Evolutionary conservation across 768 basidiomycete genomes (phyloP), one percentile per base, ranked within the genome.

Genomic region (Mycena haematopus): DNA sequence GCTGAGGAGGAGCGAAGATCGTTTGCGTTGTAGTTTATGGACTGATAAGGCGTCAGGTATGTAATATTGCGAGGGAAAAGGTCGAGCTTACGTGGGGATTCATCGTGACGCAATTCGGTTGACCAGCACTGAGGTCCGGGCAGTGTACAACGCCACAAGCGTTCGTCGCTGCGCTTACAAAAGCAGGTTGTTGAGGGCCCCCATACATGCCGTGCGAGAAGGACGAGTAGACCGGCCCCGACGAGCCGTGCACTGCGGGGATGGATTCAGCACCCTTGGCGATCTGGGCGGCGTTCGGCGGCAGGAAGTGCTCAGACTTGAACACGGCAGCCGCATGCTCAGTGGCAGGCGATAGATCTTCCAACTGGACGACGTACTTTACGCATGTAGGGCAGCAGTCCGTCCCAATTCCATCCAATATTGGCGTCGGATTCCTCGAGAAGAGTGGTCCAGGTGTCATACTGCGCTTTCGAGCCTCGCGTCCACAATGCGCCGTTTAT

Each of bases 81-180:
- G 27, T 27, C 15, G 6, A 10, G 65, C 77, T 45, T 60, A 84
- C 84, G 19, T 80, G 69, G 4, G 85, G 86, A 9, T 80, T 82
- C 65, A 84, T 79, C 0, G 84, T 79, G 10, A 86, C 85, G 56
- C 81, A 81, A 62, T 85, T 84, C 1, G 83, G 81, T 13, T 76
- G 76, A 1, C 85, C 84, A 29, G 84, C 84, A 66, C 85, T 86
- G 42, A 84, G n/a, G n/a, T n/a, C n/a, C n/a, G n/a, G n/a, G n/a
- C n/a, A n/a, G 52, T 78, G 81, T 6, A 69, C 75, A 56, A 85
- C 82, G 2, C 82, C 83, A 9, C 81, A 63, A 29, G 56, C 62
- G 29, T 63, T 63, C 25, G 27, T 52, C 7, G 45, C 56, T 1
- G 62, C 19, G 6, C 44, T 56, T 5, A 58, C 3, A 21, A 63